Evolutionary conservation across 495 filamentous ascomycete genomes (phyloP).

Genomic region (Glonium stellatum): DNA sequence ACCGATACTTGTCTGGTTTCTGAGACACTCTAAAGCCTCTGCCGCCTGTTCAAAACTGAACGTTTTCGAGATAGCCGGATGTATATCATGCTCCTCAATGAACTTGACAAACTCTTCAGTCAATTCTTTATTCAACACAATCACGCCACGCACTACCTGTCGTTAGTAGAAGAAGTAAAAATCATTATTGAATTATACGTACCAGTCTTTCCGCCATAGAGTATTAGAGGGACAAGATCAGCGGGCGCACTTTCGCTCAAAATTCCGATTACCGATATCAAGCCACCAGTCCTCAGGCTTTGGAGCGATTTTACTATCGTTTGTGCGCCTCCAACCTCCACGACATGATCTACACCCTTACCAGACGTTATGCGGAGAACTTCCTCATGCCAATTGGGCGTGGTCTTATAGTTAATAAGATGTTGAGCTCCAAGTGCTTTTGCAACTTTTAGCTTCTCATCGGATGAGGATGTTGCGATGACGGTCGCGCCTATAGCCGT

Average conservation of each 20-base stretch:
- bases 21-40: constrained; percentile 8
- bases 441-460: constrained; percentile 28
- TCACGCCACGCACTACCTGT: constrained; percentile 4
- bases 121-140: constrained; percentile 3
- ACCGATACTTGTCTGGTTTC: constrained; percentile 7
- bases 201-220: constrained; percentile 12
- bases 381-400: constrained; percentile 32
- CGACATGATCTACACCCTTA: constrained; percentile 24
- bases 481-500: constrained; percentile 29
- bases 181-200: neutral
- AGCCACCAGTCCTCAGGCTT: constrained; percentile 1
- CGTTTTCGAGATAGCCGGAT: constrained; percentile 7
- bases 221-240: neutral
- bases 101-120: constrained; percentile 5
- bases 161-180: neutral
- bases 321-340: constrained; percentile 15
- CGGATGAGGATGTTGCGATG: constrained; percentile 32
- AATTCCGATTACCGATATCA: constrained; percentile 14
- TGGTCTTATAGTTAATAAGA: constrained; percentile 34
- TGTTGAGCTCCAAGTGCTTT: constrained; percentile 26
- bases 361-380: constrained; percentile 32
- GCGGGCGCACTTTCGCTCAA: constrained; percentile 1
- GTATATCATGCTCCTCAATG: constrained; percentile 7
- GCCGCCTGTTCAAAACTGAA: constrained; percentile 13
- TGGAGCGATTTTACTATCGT: constrained; percentile 11